Evolutionary conservation across 345 rosid genomes (phyloP), one percentile per base, ranked within the genome.

Genomic region (Eucalyptus erythrocorys): DNA sequence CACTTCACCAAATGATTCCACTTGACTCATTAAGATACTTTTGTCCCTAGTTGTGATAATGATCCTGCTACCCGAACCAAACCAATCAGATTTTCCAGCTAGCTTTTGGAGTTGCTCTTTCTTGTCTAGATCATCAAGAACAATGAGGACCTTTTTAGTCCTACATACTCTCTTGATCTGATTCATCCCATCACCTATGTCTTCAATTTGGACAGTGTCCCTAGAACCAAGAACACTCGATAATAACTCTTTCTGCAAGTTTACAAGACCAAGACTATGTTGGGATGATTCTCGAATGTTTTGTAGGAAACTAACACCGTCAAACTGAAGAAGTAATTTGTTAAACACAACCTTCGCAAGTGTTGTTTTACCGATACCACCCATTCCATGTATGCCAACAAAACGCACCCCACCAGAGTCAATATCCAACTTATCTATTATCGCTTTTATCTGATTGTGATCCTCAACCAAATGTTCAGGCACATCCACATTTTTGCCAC

Each of bases 381-480:
- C 89, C 34, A 50, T 21, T 51, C 89, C 86, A 51, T 48, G 12
- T 11, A 87, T 50, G 0, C 86, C 89, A 37, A 87, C 10, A 3
- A 48, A 71, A 5, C 51, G 86, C 5, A 76, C 85, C 2, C 43
- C 89, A 49, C 6, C 34, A n/a, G 86, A 49, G 16, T 27, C 22
- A 16, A 51, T 3, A 13, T 87, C 86, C 22, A 87, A 68, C 16
- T 21, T 32, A 7, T 24, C 26, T 26, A 49, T 4, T 15, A 87
- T 12, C 1, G 12, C 10, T 50, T 50, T 2, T 22, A 55, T 21
- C 6, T 55, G 61, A 8, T 1, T 4, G 0, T 55, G 11, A 49
- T 71, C n/a, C 10, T 51, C 89, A 26, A 79, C 30, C 53, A 87
- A 50, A 26, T 87, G n/a, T 22, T 49, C 42, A 26, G 59, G 37